Percentiles rank a stretch among this genome's conserved stretches.
Conservation (phyloP, 371 early-diverging fungal genomes). For the Mortierella sp. region DNA sequence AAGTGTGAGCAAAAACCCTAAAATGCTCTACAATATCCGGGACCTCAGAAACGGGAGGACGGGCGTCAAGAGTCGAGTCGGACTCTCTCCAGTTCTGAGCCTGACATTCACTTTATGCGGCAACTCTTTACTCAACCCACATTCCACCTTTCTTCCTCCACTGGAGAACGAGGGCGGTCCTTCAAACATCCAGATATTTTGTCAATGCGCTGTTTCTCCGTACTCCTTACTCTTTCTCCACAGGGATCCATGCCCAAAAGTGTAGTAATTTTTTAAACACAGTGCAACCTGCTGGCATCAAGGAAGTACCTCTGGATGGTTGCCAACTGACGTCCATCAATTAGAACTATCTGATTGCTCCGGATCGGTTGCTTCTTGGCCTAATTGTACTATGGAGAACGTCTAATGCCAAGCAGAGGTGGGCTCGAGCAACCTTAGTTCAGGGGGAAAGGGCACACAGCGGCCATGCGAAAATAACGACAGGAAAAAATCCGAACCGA, state of each 20-base stretch:
- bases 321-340: too few relatives aligned
- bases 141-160: background rate
- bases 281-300: too few relatives aligned
- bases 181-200: background rate
- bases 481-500: background rate
- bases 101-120: constrained; percentile 12
- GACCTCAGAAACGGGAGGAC: constrained; percentile 1
- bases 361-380: too few relatives aligned
- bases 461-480: background rate
- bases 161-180: background rate
- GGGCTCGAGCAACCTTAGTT: background rate
- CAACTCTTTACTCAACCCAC: constrained; percentile 11
- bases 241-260: background rate
- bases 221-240: background rate
- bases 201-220: constrained; percentile 16
- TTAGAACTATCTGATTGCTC: too few relatives aligned
- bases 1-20: background rate
- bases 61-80: too few relatives aligned
- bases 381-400: too few relatives aligned
- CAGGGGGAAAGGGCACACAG: background rate
- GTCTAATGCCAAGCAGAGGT: background rate
- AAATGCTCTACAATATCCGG: constrained; percentile 8
- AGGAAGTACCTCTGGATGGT: too few relatives aligned
- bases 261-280: background rate
- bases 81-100: background rate